phyloP scores from a whole-genome alignment of 257 asterid species.

The Rubia yunnanensis region DNA sequence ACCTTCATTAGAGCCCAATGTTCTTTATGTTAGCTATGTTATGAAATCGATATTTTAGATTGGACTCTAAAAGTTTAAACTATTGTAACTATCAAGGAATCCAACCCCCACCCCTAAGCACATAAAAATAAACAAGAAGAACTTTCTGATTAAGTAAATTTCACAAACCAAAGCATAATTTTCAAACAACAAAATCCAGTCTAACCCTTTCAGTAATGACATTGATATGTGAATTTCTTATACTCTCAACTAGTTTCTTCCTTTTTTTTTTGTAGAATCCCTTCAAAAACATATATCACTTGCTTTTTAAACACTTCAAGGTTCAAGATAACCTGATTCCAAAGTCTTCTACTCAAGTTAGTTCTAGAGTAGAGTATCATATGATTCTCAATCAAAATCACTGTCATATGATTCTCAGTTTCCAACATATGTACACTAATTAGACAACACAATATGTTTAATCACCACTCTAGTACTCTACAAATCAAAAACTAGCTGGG shows the following conservation, averaged over 20 bases:
- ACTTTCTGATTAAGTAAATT: too few relatives aligned
- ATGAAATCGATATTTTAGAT: too few relatives aligned
- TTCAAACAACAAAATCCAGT: too few relatives aligned
- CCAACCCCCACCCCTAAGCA: too few relatives aligned
- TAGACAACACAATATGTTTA: background rate
- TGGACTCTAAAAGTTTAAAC: background rate
- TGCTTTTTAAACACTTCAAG: background rate
- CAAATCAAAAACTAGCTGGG: background rate
- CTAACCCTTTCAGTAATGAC: background rate
- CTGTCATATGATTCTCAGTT: background rate
- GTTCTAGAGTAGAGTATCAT: background rate
- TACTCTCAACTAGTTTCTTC: background rate
- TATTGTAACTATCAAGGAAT: too few relatives aligned
- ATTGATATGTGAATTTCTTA: background rate
- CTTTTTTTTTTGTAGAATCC: background rate
- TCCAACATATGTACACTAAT: too few relatives aligned
- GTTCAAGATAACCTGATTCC: background rate
- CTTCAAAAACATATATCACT: too few relatives aligned
- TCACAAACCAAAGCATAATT: too few relatives aligned
- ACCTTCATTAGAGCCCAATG: too few relatives aligned
- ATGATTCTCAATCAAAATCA: background rate
- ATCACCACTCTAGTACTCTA: background rate
- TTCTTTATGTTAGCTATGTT: too few relatives aligned
- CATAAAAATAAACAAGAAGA: too few relatives aligned
- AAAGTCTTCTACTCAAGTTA: background rate